Evolutionary conservation across 306 rosid species (phyloP).

Genomic region (Herpetospermum pedunculosum): DNA sequence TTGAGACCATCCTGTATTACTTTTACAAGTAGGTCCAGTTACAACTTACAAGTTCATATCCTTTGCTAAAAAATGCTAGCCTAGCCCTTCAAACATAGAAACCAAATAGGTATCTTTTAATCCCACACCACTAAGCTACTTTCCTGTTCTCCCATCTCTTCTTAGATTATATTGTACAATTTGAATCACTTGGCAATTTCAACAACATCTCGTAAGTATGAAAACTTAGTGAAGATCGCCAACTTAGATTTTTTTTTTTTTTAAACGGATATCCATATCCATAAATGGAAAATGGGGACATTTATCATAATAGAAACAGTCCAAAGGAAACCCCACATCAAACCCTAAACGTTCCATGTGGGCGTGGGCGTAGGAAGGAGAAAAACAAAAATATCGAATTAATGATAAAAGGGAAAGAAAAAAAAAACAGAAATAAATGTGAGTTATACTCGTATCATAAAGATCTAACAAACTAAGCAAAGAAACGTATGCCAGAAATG

Average conservation of each 20-base stretch:
- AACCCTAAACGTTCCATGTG: neutral
- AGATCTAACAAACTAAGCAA: neutral
- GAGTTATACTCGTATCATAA: neutral
- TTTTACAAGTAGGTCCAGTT: neutral
- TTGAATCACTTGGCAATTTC: neutral
- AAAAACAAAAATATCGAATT: neutral
- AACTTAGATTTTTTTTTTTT: too few species aligned
- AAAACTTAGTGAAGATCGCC: neutral
- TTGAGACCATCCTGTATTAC: neutral
- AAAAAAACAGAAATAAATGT: neutral
- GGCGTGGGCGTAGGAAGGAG: neutral
- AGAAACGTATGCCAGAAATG: neutral
- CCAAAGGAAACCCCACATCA: slow-evolving; percentile 8
- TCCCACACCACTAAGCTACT: neutral
- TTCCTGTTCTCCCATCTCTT: neutral
- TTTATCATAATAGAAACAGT: neutral
- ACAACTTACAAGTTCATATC: slow-evolving; percentile 2
- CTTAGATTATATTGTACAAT: neutral
- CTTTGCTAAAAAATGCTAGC: neutral
- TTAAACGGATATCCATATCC: neutral
- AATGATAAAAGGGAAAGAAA: neutral
- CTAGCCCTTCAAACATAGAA: neutral
- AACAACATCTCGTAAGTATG: neutral
- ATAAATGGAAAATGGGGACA: slow-evolving; percentile 4
- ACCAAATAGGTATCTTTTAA: neutral